A percentile compares a stretch with the other conserved stretches of the same genome.
Evolutionary conservation across 371 early-diverging fungal species (phyloP).

Genomic region (Mucor saturninus): DNA sequence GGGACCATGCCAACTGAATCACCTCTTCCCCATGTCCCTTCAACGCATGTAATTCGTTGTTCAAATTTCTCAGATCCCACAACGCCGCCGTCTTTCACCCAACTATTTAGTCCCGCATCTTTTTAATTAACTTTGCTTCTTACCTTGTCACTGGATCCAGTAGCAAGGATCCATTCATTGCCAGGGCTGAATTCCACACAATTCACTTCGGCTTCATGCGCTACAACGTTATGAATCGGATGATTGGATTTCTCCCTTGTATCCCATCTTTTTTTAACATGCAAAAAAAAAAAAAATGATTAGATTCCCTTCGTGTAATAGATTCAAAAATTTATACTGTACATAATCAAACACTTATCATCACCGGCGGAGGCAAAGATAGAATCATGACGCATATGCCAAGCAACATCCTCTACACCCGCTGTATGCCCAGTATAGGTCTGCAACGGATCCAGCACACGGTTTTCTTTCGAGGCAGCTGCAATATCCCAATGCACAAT

Average conservation of each 20-base stretch:
- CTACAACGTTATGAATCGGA: slow-evolving; percentile 74
- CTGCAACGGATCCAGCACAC: slow-evolving; percentile 70
- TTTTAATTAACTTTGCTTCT: background rate
- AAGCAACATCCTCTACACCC: slow-evolving; percentile 96
- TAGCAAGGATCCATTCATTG: slow-evolving; percentile 92
- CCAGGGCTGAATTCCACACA: slow-evolving; percentile 94
- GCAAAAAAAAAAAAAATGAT: background rate
- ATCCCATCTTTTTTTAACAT: slow-evolving; percentile 67
- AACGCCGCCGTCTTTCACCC: slow-evolving; percentile 76
- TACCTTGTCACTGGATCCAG: slow-evolving; percentile 94
- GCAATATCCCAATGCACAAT: slow-evolving; percentile 71
- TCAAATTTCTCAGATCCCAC: slow-evolving; percentile 96
- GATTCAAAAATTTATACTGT: slow-evolving; percentile 5
- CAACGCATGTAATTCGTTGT: slow-evolving; percentile 77
- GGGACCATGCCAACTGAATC: slow-evolving; percentile 94
- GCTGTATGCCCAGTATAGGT: slow-evolving; percentile 85
- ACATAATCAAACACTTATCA: slow-evolving; percentile 89
- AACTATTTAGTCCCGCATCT: background rate
- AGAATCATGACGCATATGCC: slow-evolving; percentile 81
- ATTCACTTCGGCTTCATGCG: slow-evolving; percentile 92
- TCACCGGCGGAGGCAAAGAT: slow-evolving; percentile 97
- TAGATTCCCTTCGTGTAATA: background rate
- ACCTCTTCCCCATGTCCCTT: slow-evolving; percentile 91
- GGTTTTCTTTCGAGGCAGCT: slow-evolving; percentile 63
- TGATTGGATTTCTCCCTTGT: slow-evolving; percentile 55